Evolutionary conservation across 768 basidiomycete genomes (phyloP).

Genomic region (Leccinum subtestaceum): DNA sequence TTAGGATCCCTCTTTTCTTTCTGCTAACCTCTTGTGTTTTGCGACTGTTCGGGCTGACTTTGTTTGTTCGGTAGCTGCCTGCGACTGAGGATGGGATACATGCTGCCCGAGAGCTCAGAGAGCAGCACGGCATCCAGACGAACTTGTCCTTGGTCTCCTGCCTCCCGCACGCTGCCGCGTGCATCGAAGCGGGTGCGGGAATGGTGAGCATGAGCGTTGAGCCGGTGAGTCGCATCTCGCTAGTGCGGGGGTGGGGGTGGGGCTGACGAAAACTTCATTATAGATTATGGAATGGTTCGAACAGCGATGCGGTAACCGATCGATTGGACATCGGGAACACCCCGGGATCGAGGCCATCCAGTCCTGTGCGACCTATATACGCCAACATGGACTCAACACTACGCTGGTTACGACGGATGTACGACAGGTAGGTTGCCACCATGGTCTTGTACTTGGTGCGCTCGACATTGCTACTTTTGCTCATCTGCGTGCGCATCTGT

Average conservation of each 20-base stretch:
- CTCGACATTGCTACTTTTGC: neutral
- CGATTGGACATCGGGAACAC: conserved; percentile 20
- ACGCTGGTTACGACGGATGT: conserved; percentile 43
- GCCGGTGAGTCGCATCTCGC: conserved; percentile 36
- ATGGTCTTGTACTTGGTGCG: neutral
- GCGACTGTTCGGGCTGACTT: neutral
- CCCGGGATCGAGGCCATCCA: conserved; percentile 49
- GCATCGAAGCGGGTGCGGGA: conserved; percentile 49
- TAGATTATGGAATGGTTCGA: conserved; percentile 47
- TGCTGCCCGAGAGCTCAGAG: conserved; percentile 43
- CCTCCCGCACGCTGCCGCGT: conserved; percentile 54
- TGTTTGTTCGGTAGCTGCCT: conserved; percentile 42
- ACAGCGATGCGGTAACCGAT: conserved; percentile 19
- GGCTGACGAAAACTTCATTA: conserved; percentile 1
- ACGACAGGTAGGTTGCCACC: conserved; percentile 33
- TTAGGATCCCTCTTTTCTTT: neutral
- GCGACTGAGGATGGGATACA: conserved; percentile 53
- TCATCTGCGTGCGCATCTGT: neutral
- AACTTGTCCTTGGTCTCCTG: conserved; percentile 53
- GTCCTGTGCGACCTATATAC: conserved; percentile 44
- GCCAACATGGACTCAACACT: conserved; percentile 36
- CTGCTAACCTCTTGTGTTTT: neutral
- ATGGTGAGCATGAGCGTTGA: conserved; percentile 50
- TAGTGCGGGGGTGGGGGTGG: neutral
- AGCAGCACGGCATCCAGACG: conserved; percentile 41